Base-by-base conservation (phyloP, 768 basidiomycete genomes). In the Kwoniella heveanensis region DNA sequence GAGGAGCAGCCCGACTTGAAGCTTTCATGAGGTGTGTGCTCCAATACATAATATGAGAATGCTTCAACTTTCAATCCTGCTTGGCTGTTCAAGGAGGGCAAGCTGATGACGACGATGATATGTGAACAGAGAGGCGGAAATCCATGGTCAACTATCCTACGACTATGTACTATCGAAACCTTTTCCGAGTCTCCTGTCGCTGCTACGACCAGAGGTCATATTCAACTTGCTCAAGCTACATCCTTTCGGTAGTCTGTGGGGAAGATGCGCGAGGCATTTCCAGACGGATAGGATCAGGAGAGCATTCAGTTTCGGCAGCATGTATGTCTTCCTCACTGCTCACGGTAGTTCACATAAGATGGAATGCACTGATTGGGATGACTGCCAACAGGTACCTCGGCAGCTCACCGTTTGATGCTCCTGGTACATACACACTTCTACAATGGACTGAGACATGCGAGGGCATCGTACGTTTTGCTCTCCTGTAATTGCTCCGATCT, bases 381-480 rank as follows among this genome's bases (percentile, higher is more conserved):
- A 49, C 17, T 37, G n/a, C n/a, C 32, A 22, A 17, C 30, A 75
- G 68, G 68, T 79, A 79, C 63, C 67, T 79, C 12, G 77, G 77
- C n/a, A 80, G 78, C 67, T 80, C 79, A 12, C 82, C 82, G 1
- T 82, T 80, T 64, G 81, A 82, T 39, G 77, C 82, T 0, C 82
- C 82, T 10, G 82, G 81, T 17, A 81, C 81, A 2, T 83, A 83
- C 68, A 77, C 72, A 39, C 70, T 83, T 0, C 72, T 83, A 2
- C 82, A 83, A 60, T 83, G 82, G 76, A 80, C 81, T 25, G 82
- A 83, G 71, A 75, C 80, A 1, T 77, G 79, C 60, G 79, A 81
- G 60, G 81, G 82, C 19, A 82, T 82, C 59, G 73, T 74, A 36
- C 60, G 73, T 67, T 65, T 22, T 10, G 19, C 44, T 12, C 7